These are phyloP conservation scores for Tolypocladium pustulatum DNA, from an alignment of 2,329 filamentous ascomycete genomes.

Conservation along the genomic window DNA sequence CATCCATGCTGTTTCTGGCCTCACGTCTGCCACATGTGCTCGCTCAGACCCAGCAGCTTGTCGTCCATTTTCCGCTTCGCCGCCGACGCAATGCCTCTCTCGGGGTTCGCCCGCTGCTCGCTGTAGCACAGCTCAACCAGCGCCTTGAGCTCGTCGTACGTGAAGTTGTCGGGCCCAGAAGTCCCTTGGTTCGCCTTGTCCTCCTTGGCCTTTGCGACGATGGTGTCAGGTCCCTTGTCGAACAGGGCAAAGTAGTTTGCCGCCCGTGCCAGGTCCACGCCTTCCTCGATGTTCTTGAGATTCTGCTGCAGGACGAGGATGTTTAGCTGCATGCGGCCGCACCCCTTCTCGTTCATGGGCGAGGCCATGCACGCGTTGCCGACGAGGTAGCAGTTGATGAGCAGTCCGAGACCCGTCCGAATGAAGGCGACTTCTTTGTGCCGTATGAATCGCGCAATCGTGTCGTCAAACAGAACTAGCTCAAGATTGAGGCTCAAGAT, in stretches of 20 bases:
- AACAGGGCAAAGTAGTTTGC: slow-evolving; percentile 62
- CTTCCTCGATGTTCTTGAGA: slow-evolving; percentile 79
- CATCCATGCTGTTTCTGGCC: background rate
- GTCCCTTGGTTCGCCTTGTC: slow-evolving; percentile 19
- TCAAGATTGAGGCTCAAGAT: slow-evolving; percentile 78
- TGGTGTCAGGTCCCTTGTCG: slow-evolving; percentile 51
- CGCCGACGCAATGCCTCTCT: slow-evolving; percentile 55
- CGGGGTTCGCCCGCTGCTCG: slow-evolving; percentile 53
- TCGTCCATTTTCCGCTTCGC: slow-evolving; percentile 62
- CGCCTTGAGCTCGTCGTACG: slow-evolving; percentile 56
- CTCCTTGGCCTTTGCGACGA: slow-evolving; percentile 51
- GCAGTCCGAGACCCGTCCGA: slow-evolving; percentile 60
- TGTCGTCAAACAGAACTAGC: slow-evolving; percentile 81
- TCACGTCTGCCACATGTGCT: slow-evolving; percentile 56
- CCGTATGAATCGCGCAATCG: slow-evolving; percentile 62
- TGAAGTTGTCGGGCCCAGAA: slow-evolving; percentile 36
- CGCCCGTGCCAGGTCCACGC: slow-evolving; percentile 52
- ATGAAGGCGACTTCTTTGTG: slow-evolving; percentile 64
- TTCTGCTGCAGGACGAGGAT: slow-evolving; percentile 94
- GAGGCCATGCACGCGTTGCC: slow-evolving; percentile 59
- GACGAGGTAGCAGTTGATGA: slow-evolving; percentile 74
- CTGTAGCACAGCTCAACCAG: slow-evolving; percentile 59
- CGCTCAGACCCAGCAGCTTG: slow-evolving; percentile 58
- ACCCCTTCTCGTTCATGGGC: slow-evolving; percentile 76
- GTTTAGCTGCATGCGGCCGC: slow-evolving; percentile 83